Evolutionary conservation across 306 rosid genomes (phyloP).

Genomic region (Casuarina glauca): DNA sequence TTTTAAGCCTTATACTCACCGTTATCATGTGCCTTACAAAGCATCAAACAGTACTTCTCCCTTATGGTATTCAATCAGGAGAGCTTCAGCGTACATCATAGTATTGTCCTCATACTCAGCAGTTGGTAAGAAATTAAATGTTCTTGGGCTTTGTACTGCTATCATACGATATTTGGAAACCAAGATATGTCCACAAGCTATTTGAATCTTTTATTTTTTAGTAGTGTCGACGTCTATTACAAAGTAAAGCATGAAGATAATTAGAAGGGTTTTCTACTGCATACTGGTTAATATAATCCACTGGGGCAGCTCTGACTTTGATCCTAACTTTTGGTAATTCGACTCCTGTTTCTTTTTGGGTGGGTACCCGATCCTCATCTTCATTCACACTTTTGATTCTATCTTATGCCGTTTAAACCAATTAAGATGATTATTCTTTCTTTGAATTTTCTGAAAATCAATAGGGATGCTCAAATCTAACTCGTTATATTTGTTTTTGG

Average conservation of each 20-base stretch:
- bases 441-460: too few relatives aligned
- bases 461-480: too few relatives aligned
- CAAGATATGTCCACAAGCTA: slow-evolving; percentile 7
- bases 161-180: not conserved
- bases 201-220: not conserved
- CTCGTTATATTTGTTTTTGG: too few relatives aligned
- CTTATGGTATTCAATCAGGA: slow-evolving; percentile 72
- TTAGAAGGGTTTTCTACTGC: not conserved
- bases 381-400: not conserved
- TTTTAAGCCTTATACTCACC: slow-evolving; percentile 58
- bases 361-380: not conserved
- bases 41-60: slow-evolving; percentile 59
- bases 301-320: not conserved
- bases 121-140: slow-evolving; percentile 40
- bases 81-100: slow-evolving; percentile 76
- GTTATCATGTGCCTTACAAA: slow-evolving; percentile 50
- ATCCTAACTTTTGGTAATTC: not conserved
- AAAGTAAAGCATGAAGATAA: not conserved
- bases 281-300: not conserved
- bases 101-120: slow-evolving; percentile 78
- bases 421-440: too few relatives aligned
- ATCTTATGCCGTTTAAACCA: not conserved
- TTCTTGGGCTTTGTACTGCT: not conserved
- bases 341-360: too few relatives aligned
- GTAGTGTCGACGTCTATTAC: not conserved